phyloP scores from a whole-genome alignment of 768 basidiomycete genomes.

The Boletus reticulatus region DNA sequence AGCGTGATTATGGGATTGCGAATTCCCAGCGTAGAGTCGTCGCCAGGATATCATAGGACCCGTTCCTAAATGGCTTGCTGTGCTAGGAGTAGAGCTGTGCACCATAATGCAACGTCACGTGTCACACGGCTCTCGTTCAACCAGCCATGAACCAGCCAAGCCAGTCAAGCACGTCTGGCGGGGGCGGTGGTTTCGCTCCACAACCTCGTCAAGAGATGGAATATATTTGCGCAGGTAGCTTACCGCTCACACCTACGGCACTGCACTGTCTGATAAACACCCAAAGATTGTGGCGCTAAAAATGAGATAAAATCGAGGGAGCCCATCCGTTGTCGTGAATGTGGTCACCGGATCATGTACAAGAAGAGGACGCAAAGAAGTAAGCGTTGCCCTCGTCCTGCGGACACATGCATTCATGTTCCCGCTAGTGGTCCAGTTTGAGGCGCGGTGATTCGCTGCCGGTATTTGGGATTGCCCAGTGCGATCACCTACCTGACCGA shows the following conservation, averaged over 20 bases:
- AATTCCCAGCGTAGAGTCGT: slow-evolving; percentile 15
- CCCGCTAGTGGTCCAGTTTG: not conserved
- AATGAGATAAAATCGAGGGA: slow-evolving; percentile 90
- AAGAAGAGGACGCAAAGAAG: slow-evolving; percentile 95
- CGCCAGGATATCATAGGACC: slow-evolving; percentile 6
- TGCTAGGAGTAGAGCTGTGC: slow-evolving; percentile 4
- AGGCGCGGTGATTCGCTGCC: not conserved
- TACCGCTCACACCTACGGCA: not conserved
- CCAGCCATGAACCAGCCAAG: slow-evolving; percentile 39
- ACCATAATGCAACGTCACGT: slow-evolving; percentile 11
- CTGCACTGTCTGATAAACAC: slow-evolving; percentile 11
- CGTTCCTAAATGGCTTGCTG: not conserved
- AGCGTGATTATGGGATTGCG: slow-evolving; percentile 14
- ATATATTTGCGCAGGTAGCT: slow-evolving; percentile 81
- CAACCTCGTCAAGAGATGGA: slow-evolving; percentile 67
- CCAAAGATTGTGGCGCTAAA: slow-evolving; percentile 83
- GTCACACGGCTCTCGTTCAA: slow-evolving; percentile 1
- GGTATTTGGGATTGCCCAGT: not conserved
- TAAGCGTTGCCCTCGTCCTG: slow-evolving; percentile 39
- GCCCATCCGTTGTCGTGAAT: slow-evolving; percentile 93
- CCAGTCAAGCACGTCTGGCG: slow-evolving; percentile 32
- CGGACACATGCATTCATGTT: not conserved
- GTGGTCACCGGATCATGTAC: slow-evolving; percentile 98
- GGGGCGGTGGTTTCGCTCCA: slow-evolving; percentile 33
- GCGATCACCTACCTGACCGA: not conserved